These are phyloP conservation scores for Suillus subalutaceus DNA, from an alignment of 768 basidiomycete genomes.

Conservation along the genomic window DNA sequence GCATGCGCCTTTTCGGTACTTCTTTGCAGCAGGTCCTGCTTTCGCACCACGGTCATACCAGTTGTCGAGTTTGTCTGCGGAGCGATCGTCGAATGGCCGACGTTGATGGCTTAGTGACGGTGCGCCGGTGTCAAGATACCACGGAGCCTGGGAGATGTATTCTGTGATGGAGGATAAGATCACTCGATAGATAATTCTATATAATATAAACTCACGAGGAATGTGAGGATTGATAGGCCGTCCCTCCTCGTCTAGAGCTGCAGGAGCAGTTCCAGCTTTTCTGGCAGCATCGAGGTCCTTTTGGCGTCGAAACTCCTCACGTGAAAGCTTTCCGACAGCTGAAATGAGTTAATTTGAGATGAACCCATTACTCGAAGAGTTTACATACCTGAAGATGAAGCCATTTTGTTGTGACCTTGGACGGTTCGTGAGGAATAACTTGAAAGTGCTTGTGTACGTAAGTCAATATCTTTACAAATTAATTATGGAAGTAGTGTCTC, in stretches of 20 bases:
- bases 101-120: constrained; percentile 96
- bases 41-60: constrained; percentile 91
- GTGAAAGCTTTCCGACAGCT: constrained; percentile 82
- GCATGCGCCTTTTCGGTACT: constrained; percentile 97
- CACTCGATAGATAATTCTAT: constrained; percentile 7
- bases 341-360: background rate
- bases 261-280: constrained; percentile 97
- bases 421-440: background rate
- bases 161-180: constrained; percentile 48
- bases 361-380: background rate
- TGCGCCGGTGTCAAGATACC: constrained; percentile 95
- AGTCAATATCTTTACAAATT: background rate
- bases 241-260: constrained; percentile 94
- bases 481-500: constrained; percentile 1
- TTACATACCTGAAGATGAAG: constrained; percentile 7
- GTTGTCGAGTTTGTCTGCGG: constrained; percentile 71
- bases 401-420: constrained; percentile 1
- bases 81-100: constrained; percentile 61
- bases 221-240: constrained; percentile 98
- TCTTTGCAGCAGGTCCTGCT: constrained; percentile 91
- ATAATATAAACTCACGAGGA: constrained; percentile 68
- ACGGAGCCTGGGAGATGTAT: constrained; percentile 98
- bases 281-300: constrained; percentile 98
- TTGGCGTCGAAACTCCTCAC: constrained; percentile 93
- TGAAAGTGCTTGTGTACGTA: constrained; percentile 3